Conservation (phyloP, 306 rosid genomes). For the Inga laurina region DNA sequence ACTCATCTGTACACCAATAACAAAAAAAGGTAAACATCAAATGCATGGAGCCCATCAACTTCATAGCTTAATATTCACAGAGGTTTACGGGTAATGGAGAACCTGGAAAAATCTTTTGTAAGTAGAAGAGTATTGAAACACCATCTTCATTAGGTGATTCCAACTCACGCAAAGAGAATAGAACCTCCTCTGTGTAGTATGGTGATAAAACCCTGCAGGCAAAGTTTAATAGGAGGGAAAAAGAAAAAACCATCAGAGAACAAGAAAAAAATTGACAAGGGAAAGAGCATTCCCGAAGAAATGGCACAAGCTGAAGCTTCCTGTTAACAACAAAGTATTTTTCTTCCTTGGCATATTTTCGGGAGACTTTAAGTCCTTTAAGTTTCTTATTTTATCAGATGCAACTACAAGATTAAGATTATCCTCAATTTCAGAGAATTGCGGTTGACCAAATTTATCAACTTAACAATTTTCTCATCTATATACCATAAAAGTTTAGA, state of each 20-base stretch:
- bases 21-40: constrained; percentile 1
- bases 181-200: constrained; percentile 93
- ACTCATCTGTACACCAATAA: constrained; percentile 68
- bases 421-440: background rate
- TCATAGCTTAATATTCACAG: background rate
- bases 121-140: constrained; percentile 91
- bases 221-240: constrained; percentile 10
- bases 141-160: constrained; percentile 90
- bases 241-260: background rate
- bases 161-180: constrained; percentile 74
- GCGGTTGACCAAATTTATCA: constrained; percentile 12
- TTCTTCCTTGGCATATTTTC: constrained; percentile 14
- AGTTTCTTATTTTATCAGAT: constrained; percentile 7
- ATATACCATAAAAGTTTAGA: background rate
- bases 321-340: constrained; percentile 3
- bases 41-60: constrained; percentile 21
- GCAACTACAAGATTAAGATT: constrained; percentile 18
- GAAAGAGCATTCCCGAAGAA: background rate
- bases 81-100: constrained; percentile 14
- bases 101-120: constrained; percentile 98
- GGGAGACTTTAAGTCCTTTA: background rate
- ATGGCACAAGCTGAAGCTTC: background rate
- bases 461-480: background rate
- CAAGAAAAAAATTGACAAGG: constrained; percentile 3
- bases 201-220: constrained; percentile 86